phyloP scores from a whole-genome alignment of 768 basidiomycete species.

The Xerocomus spinulosus region DNA sequence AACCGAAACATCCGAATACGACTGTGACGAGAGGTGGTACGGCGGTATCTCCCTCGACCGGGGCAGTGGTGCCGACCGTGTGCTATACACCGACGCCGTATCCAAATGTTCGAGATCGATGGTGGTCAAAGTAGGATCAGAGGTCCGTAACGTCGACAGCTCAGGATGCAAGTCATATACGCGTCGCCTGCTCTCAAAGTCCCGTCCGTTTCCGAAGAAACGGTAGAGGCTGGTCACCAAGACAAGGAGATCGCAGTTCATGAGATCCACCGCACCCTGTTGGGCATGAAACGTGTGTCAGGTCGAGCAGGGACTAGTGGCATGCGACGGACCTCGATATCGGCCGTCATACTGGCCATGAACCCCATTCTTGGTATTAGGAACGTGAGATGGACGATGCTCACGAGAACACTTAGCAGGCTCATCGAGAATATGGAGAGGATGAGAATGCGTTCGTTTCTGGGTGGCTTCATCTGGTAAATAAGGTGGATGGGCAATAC shows the following conservation, averaged over 20 bases:
- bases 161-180: too few species aligned
- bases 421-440: slow-evolving; percentile 11
- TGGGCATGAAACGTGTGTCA: background rate
- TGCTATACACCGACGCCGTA: background rate
- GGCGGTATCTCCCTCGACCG: background rate
- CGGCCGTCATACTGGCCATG: slow-evolving; percentile 9
- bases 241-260: slow-evolving; percentile 14
- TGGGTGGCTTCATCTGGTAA: slow-evolving; percentile 2
- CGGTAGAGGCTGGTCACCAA: slow-evolving; percentile 13
- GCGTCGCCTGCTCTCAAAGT: background rate
- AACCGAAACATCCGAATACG: background rate
- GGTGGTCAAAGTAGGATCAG: slow-evolving; percentile 6
- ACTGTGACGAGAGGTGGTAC: background rate
- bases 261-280: slow-evolving; percentile 15
- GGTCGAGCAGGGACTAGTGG: background rate
- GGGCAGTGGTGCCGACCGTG: slow-evolving; percentile 1
- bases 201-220: slow-evolving; percentile 4
- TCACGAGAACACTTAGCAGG: slow-evolving; percentile 4
- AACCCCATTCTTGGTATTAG: slow-evolving; percentile 7
- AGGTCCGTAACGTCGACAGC: background rate
- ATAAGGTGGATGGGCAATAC: slow-evolving; percentile 8
- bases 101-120: slow-evolving; percentile 7
- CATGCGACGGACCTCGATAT: slow-evolving; percentile 12
- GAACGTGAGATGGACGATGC: slow-evolving; percentile 12
- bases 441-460: slow-evolving; percentile 9